A percentile compares a stretch with the other conserved stretches of the same genome.
Evolutionary conservation across 2,329 filamentous ascomycete species (phyloP).

Genomic region (Fusarium equiseti): DNA sequence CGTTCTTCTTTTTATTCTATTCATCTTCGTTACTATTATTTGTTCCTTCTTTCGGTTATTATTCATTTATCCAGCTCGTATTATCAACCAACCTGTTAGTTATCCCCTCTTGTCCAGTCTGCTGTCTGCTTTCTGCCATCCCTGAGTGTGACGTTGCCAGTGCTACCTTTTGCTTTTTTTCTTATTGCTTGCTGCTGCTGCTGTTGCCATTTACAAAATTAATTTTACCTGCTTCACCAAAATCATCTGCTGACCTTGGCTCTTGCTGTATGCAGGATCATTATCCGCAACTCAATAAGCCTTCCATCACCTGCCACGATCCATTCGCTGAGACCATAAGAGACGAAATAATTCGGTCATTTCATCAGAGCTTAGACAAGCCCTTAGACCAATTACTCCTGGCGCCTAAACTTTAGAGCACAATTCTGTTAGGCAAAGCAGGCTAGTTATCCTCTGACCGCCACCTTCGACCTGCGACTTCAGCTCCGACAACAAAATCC

Average conservation of each 20-base stretch:
- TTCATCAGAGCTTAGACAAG: neutral
- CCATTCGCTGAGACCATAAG: neutral
- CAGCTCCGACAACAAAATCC: conserved; percentile 15
- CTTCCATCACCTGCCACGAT: conserved; percentile 15
- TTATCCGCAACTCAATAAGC: conserved; percentile 13
- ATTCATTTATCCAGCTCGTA: neutral
- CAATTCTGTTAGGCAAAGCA: conserved; percentile 1
- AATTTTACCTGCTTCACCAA: conserved; percentile 12
- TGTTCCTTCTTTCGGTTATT: conserved; percentile 1
- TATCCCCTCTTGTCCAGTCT: conserved; percentile 11
- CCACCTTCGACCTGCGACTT: conserved; percentile 26
- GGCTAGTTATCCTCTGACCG: conserved; percentile 37
- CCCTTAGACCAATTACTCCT: neutral
- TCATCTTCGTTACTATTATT: conserved; percentile 8
- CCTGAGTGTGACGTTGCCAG: conserved; percentile 34
- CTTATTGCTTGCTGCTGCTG: conserved; percentile 14
- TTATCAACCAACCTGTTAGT: conserved; percentile 20
- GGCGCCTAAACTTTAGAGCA: neutral
- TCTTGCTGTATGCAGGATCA: conserved; percentile 18
- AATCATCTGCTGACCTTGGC: conserved; percentile 19
- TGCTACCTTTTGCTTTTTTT: conserved; percentile 21
- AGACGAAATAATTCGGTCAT: neutral
- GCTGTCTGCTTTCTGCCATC: conserved; percentile 5
- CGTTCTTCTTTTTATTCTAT: conserved; percentile 13
- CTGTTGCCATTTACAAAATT: conserved; percentile 7